Evolutionary conservation across 257 asterid genomes (phyloP).

Genomic region (Nicotiana sylvestris): DNA sequence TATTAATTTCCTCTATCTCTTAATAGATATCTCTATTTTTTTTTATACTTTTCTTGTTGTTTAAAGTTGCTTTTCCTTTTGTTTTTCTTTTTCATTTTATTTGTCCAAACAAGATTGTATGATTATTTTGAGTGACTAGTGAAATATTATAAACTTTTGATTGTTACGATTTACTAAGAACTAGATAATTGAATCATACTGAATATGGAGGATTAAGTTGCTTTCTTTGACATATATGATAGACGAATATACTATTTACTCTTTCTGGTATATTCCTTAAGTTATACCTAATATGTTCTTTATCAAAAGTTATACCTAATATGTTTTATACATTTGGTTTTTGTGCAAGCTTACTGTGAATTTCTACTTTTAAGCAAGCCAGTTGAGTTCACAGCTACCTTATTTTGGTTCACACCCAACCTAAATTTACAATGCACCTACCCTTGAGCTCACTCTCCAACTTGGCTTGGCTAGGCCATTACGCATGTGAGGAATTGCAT

Average conservation of each 20-base stretch:
- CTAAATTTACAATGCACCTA: background rate
- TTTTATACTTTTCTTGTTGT: no score
- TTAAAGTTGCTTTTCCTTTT: background rate
- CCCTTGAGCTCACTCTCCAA: background rate
- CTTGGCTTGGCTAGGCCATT: background rate
- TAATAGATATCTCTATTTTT: no score
- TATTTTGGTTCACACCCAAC: background rate
- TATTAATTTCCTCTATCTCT: no score
- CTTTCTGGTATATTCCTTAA: background rate
- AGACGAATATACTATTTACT: background rate
- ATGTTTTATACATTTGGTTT: background rate
- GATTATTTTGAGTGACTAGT: background rate
- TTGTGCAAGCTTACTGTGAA: background rate
- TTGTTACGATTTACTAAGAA: background rate
- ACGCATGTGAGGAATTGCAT: background rate
- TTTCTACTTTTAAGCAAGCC: background rate
- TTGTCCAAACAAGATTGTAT: background rate
- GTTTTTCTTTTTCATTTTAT: background rate
- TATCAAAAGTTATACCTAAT: background rate
- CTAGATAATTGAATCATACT: background rate
- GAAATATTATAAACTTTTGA: background rate
- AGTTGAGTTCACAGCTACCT: background rate
- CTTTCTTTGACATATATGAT: background rate
- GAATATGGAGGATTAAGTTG: background rate
- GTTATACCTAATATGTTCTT: background rate